phyloP scores from a whole-genome alignment of 495 filamentous ascomycete species.

The Aspergillus coremiiformis region DNA sequence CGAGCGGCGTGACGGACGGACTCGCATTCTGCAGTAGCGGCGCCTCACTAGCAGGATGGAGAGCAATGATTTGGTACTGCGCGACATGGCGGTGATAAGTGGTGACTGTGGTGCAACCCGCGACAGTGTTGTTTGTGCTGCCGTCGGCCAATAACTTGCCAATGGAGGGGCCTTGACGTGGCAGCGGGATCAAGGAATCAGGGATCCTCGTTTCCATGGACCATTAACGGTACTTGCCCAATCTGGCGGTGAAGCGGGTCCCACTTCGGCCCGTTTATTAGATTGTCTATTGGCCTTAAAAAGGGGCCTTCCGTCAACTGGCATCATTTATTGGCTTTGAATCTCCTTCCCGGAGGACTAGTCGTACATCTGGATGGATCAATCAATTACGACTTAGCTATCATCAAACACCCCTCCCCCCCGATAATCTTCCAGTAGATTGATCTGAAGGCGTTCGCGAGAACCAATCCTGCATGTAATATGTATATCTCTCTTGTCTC shows the following conservation, averaged over 20 bases:
- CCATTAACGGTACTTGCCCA: slow-evolving; percentile 7
- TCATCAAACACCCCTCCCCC: no score
- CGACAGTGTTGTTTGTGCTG: slow-evolving; percentile 10
- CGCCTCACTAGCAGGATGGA: slow-evolving; percentile 25
- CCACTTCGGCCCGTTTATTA: neutral
- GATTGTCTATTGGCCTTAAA: slow-evolving; percentile 1
- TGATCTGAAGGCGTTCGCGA: neutral
- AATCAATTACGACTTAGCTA: no score
- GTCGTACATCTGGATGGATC: no score
- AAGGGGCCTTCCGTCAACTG: neutral
- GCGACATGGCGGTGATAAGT: slow-evolving; percentile 30
- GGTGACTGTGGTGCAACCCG: slow-evolving; percentile 25
- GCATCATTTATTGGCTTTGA: slow-evolving; percentile 9
- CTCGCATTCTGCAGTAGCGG: slow-evolving; percentile 20
- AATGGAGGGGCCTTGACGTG: slow-evolving; percentile 15
- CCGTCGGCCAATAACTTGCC: slow-evolving; percentile 7
- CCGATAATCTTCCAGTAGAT: no score
- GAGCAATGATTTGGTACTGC: slow-evolving; percentile 21
- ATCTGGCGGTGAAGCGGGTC: slow-evolving; percentile 30
- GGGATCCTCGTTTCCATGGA: neutral
- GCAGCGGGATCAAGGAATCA: slow-evolving; percentile 3
- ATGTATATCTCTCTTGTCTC: no score
- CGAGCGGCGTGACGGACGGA: slow-evolving; percentile 32
- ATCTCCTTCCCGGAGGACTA: slow-evolving; percentile 5
- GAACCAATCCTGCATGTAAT: neutral